Evolutionary conservation across 331 rosid species (phyloP).

Genomic region (Quercus lobata): DNA sequence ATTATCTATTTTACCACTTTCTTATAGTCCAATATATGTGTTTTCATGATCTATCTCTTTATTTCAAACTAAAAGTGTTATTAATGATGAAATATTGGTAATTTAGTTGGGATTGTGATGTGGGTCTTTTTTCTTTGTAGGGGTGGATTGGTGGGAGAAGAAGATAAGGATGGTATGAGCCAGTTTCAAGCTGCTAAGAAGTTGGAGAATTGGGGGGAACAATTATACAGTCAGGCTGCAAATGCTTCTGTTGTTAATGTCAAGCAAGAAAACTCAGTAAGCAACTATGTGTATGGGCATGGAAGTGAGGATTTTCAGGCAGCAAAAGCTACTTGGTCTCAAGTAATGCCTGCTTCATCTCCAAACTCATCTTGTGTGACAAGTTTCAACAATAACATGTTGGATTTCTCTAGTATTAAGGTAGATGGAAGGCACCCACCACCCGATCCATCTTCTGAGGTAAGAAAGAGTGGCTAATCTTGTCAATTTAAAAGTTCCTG

Average conservation of each 20-base stretch:
- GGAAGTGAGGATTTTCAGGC: slow-evolving; percentile 44
- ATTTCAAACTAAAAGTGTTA: background rate
- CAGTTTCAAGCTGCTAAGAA: slow-evolving; percentile 48
- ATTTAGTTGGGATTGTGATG: background rate
- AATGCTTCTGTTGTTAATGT: slow-evolving; percentile 47
- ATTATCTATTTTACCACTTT: background rate
- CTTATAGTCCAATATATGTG: background rate
- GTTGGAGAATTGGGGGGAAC: slow-evolving; percentile 70
- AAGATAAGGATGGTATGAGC: slow-evolving; percentile 47
- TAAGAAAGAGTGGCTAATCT: slow-evolving; percentile 4
- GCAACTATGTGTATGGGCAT: slow-evolving; percentile 59
- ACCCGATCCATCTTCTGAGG: slow-evolving; percentile 84
- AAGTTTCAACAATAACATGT: slow-evolving; percentile 69
- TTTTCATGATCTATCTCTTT: background rate
- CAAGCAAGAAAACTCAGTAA: slow-evolving; percentile 57
- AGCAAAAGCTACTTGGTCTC: slow-evolving; percentile 54
- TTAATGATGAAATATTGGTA: background rate
- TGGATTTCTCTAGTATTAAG: slow-evolving; percentile 72
- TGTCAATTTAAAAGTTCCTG: background rate
- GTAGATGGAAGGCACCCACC: slow-evolving; percentile 44
- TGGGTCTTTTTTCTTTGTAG: slow-evolving; percentile 28
- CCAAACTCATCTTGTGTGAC: slow-evolving; percentile 67
- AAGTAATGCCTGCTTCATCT: slow-evolving; percentile 40
- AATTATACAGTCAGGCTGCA: slow-evolving; percentile 34
- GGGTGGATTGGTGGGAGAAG: slow-evolving; percentile 65